A percentile compares a stretch with the other conserved stretches of the same genome.
Evolutionary conservation across 2,329 filamentous ascomycete species (phyloP).

Genomic region (Fusarium sp.): DNA sequence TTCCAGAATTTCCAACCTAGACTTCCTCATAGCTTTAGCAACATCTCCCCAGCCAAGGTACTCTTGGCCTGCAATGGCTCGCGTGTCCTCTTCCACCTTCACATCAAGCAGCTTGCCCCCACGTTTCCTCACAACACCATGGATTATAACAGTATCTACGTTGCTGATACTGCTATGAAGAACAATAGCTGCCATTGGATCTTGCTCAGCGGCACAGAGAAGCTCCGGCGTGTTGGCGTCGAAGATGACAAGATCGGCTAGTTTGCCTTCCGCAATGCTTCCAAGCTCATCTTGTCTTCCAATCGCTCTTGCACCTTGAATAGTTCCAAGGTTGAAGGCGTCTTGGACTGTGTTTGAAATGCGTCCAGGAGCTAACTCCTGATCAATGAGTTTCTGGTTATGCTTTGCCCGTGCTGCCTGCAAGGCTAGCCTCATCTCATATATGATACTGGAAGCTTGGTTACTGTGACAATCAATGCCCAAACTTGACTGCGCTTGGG

Average conservation of each 20-base stretch:
- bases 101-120: background rate
- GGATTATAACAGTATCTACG: slow-evolving; percentile 2
- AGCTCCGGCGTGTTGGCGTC: slow-evolving; percentile 1
- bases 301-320: slow-evolving; percentile 4
- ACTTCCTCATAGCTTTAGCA: slow-evolving; percentile 1
- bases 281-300: background rate
- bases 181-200: background rate
- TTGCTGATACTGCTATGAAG: slow-evolving; percentile 14
- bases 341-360: slow-evolving; percentile 10
- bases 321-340: slow-evolving; percentile 2
- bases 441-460: slow-evolving; percentile 7
- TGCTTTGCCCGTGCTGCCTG: background rate
- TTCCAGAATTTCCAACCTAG: background rate
- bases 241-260: slow-evolving; percentile 5
- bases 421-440: slow-evolving; percentile 10
- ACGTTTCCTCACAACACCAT: slow-evolving; percentile 4
- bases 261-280: slow-evolving; percentile 2
- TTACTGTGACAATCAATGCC: slow-evolving; percentile 16
- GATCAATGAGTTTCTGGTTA: background rate
- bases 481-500: slow-evolving; percentile 4
- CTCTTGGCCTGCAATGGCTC: background rate
- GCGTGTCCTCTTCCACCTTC: background rate
- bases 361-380: background rate
- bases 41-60: background rate
- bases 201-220: slow-evolving; percentile 6